phyloP scores from a whole-genome alignment of 768 basidiomycete genomes.

The Pisolithus marmoratus region DNA sequence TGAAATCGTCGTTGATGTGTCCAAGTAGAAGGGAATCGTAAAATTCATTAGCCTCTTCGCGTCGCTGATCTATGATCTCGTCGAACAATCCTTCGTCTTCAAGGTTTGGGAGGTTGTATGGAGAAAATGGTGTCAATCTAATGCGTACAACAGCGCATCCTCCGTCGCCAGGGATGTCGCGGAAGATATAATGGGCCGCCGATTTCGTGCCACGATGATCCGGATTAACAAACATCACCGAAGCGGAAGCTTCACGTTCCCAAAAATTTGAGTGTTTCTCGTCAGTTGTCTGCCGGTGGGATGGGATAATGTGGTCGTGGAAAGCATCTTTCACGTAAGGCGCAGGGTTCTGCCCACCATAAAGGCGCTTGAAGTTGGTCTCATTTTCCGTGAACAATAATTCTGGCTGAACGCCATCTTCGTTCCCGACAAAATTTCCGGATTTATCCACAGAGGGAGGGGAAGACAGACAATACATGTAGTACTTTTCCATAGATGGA shows the following conservation, averaged over 20 bases:
- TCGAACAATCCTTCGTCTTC: slow-evolving; percentile 90
- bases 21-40: slow-evolving; percentile 77
- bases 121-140: slow-evolving; percentile 77
- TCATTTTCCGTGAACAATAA: slow-evolving; percentile 96
- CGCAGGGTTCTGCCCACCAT: slow-evolving; percentile 79
- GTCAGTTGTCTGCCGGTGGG: slow-evolving; percentile 62
- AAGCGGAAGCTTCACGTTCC: not conserved
- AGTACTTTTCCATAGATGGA: slow-evolving; percentile 64
- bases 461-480: slow-evolving; percentile 86
- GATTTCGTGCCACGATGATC: slow-evolving; percentile 85
- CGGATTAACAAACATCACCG: slow-evolving; percentile 68
- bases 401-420: slow-evolving; percentile 59
- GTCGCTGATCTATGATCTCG: slow-evolving; percentile 79
- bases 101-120: slow-evolving; percentile 72
- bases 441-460: slow-evolving; percentile 82
- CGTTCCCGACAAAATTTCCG: slow-evolving; percentile 58
- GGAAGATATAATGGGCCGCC: slow-evolving; percentile 87
- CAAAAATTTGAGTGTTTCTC: slow-evolving; percentile 22
- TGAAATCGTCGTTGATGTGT: slow-evolving; percentile 85
- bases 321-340: slow-evolving; percentile 94
- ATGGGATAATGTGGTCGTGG: slow-evolving; percentile 92
- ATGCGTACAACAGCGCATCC: slow-evolving; percentile 94
- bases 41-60: slow-evolving; percentile 95
- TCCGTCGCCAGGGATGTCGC: slow-evolving; percentile 80
- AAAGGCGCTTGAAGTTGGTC: slow-evolving; percentile 90